Conservation (phyloP, 768 basidiomycete species). For the Pisolithus tinctorius region DNA sequence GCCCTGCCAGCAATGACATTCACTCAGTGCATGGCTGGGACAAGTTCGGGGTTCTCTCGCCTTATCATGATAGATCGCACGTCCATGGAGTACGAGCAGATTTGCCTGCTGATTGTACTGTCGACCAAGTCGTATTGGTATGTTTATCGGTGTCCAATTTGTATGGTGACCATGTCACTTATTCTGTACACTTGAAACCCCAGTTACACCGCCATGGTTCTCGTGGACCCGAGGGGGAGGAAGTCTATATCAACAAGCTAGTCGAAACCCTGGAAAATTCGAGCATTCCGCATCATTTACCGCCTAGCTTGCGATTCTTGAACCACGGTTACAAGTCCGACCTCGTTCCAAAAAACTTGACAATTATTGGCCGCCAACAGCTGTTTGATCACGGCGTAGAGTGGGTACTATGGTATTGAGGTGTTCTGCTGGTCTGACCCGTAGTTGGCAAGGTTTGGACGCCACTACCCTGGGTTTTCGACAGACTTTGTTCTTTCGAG, state of each 20-base stretch:
- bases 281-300: slow-evolving; percentile 24
- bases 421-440: not conserved
- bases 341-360: slow-evolving; percentile 32
- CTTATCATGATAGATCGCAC: slow-evolving; percentile 29
- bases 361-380: slow-evolving; percentile 30
- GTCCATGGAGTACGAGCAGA: slow-evolving; percentile 20
- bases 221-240: slow-evolving; percentile 30
- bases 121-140: slow-evolving; percentile 35
- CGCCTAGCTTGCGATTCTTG: slow-evolving; percentile 30
- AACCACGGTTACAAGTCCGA: slow-evolving; percentile 30
- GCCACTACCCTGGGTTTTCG: slow-evolving; percentile 15
- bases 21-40: not conserved
- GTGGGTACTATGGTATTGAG: slow-evolving; percentile 11
- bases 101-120: slow-evolving; percentile 32
- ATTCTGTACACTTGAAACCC: not conserved
- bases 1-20: not conserved
- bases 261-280: slow-evolving; percentile 24
- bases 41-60: slow-evolving; percentile 30
- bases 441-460: slow-evolving; percentile 9
- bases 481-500: slow-evolving; percentile 13
- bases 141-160: not conserved
- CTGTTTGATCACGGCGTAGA: slow-evolving; percentile 36
- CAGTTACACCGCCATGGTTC: slow-evolving; percentile 39
- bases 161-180: not conserved
- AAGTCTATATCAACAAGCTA: slow-evolving; percentile 27